Evolutionary conservation across 306 rosid species (phyloP), one percentile per base, ranked within the genome.

Genomic region (Dicorynia guianensis): DNA sequence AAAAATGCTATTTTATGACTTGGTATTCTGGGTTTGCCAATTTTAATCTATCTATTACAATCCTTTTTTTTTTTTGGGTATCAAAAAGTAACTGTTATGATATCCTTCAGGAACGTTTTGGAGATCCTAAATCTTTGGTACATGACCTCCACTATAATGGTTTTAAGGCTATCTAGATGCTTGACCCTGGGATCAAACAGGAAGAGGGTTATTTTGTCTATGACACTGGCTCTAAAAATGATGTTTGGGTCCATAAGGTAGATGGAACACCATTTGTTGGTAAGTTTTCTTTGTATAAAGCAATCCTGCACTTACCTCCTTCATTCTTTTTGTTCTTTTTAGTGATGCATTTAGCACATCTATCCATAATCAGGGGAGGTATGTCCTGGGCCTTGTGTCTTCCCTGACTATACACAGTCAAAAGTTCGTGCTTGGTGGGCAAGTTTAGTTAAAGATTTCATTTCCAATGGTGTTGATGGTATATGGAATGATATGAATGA

Each of bases 401-500:
- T 93, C 88, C 98, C 98, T 38, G 98, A 93, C 88, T 93, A 67
- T 74, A 88, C 98, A 10, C 91, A 89, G 84, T 88, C 86, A 72
- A 91, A 88, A 87, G 93, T 63, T 76, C 91, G 97, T 52, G 81
- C 87, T 19, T 93, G 98, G 98, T 93, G 98, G 98, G 88, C 96
- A 40, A 84, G 72, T 76, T 81, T 93, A 80, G 98, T 93, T 39
- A 91, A 89, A 85, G 96, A 89, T 78, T 93, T 91, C 71, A 63
- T 70, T 82, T 74, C 85, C 69, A 87, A 85, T 59, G 98, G 96
- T 76, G 97, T 89, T 80, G 97, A 93, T 72, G 98, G 98, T 72
- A 93, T 93, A 82, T 93, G 98, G 98, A 93, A 93, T 80, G 98
- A 93, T 83, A 93, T 93, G 98, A 93, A 93, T 64, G 98, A 93